Evolutionary conservation across 2,329 filamentous ascomycete genomes (phyloP).

Genomic region (Xylaria hypoxylon): DNA sequence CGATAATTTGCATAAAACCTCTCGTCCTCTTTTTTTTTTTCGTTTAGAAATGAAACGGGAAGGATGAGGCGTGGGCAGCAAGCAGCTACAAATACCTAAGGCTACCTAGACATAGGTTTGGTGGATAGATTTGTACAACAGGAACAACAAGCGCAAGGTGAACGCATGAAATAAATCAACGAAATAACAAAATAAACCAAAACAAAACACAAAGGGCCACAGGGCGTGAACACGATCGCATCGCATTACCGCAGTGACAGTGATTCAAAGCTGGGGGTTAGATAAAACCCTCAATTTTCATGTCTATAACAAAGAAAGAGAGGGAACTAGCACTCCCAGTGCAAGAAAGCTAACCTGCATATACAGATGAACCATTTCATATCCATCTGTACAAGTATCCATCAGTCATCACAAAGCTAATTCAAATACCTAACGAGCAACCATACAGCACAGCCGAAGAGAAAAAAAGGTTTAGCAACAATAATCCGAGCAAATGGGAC

Average conservation of each 20-base stretch:
- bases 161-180: conserved; percentile 18
- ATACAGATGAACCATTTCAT: background rate
- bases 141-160: conserved; percentile 14
- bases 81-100: conserved; percentile 20
- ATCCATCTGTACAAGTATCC: too few species aligned
- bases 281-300: too few species aligned
- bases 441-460: too few species aligned
- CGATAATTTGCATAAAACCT: conserved; percentile 23
- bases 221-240: background rate
- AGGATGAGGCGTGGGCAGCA: conserved; percentile 2
- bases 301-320: background rate
- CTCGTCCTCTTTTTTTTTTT: background rate
- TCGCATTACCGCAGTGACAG: background rate
- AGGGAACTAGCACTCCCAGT: background rate
- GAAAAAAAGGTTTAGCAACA: too few species aligned
- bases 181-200: conserved; percentile 1
- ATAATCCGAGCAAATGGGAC: too few species aligned
- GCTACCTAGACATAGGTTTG: conserved; percentile 32
- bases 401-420: too few species aligned
- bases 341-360: background rate
- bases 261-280: background rate
- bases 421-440: too few species aligned
- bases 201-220: background rate
- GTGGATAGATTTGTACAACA: conserved; percentile 36
- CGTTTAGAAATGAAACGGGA: conserved; percentile 9